Base-by-base conservation (phyloP, 2,329 filamentous ascomycete genomes). In the Ophiocordyceps camponoti-leonardi region DNA sequence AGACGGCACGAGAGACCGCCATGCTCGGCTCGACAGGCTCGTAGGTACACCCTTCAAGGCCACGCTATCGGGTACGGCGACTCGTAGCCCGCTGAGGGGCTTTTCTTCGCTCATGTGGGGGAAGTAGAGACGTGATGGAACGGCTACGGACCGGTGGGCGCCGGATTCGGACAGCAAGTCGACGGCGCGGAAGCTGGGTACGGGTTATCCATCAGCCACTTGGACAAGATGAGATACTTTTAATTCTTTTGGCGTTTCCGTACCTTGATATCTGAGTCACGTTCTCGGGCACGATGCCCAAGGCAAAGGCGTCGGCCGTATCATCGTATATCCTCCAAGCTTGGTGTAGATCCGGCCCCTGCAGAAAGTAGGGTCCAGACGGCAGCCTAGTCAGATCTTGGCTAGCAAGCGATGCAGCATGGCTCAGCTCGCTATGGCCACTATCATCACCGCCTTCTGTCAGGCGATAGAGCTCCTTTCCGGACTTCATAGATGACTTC, bases 11-110 rank as follows among this genome's bases (percentile, higher is more conserved):
- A 81, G 57, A 31, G 69, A 60, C 20, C 68, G 69, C 65, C 72
- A 82, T 2, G 76, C 71, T 30, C 72, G 63, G 46, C 76, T 80
- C 0, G 77, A 79, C 30, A 72, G 64, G 1, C 67, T 67, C 0
- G 73, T 79, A 13, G 66, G 66, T 0, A 79, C 57, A 2, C 79
- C 79, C n/a, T 55, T 49, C 0, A 67, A 46, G 3, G 59, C 53
- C 31, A 59, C 49, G 4, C 54, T 49, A 33, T 68, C 64, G 18
- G 57, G 55, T 12, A 67, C 48, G 20, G 61, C 53, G 4, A 66
- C 46, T 4, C 65, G 62, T 16, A 57, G 46, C 16, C 65, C 65
- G 14, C 56, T 62, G 8, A 67, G 52, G 0, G 63, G 65, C 30
- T 58, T 60, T 12, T 50, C 48, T 7, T 49, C 42, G 8, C 54